These are phyloP conservation scores for Candida silvatica DNA, from an alignment of 805 yeast species.

Conservation along the genomic window DNA sequence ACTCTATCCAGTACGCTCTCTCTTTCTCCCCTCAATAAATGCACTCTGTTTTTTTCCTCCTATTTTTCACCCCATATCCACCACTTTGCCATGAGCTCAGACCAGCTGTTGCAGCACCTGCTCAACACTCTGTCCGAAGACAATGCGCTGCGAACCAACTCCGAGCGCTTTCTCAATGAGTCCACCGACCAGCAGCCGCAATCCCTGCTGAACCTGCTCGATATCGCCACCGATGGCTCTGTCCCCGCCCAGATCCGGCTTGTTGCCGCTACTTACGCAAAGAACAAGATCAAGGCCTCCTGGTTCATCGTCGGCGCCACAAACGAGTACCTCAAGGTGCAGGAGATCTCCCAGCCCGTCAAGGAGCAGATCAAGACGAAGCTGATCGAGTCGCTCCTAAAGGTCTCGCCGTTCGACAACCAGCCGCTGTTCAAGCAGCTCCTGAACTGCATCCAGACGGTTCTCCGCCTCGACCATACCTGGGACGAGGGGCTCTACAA, in stretches of 20 bases:
- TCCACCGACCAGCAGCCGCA: conserved; percentile 30
- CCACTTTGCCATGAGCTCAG: conserved; percentile 22
- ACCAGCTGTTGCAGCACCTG: conserved; percentile 34
- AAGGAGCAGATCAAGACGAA: conserved; percentile 57
- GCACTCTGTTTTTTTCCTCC: background rate
- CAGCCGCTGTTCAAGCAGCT: conserved; percentile 43
- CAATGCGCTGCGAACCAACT: conserved; percentile 30
- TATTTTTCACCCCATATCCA: background rate
- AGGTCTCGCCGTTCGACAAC: conserved; percentile 29
- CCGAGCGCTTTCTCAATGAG: conserved; percentile 35
- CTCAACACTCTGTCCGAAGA: conserved; percentile 42
- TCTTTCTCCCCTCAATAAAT: too few relatives aligned
- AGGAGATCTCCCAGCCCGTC: conserved; percentile 38
- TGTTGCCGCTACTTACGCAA: conserved; percentile 78
- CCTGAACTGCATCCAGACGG: conserved; percentile 45
- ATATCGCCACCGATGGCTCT: conserved; percentile 29
- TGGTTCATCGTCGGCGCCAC: conserved; percentile 41
- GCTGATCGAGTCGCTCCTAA: conserved; percentile 49
- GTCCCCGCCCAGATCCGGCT: conserved; percentile 43
- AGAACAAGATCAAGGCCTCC: conserved; percentile 56
- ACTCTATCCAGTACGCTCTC: too few relatives aligned
- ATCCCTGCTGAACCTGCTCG: conserved; percentile 35
- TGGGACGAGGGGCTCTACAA: conserved; percentile 49
- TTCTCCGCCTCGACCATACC: conserved; percentile 33
- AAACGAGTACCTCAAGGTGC: conserved; percentile 11